These are phyloP conservation scores for Astragalus membranaceus DNA, from an alignment of 306 rosid species.

Conservation along the genomic window DNA sequence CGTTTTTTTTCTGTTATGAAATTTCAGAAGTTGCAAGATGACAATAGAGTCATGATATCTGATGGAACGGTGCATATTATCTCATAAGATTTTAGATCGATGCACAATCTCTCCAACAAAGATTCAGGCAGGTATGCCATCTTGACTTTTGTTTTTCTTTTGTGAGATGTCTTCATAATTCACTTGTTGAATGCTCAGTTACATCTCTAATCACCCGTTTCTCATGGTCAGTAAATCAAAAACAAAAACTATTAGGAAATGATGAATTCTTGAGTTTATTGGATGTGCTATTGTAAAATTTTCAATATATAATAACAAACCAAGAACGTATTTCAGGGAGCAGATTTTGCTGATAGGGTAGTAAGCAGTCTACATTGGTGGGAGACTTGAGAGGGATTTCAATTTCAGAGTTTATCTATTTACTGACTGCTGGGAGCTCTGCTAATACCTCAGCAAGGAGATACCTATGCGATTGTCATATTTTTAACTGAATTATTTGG, in stretches of 20 bases:
- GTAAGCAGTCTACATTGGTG: neutral
- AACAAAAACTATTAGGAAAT: neutral
- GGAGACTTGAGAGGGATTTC: constrained; percentile 3
- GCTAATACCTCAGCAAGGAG: neutral
- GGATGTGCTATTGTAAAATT: neutral
- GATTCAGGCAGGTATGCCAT: constrained; percentile 19
- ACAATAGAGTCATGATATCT: constrained; percentile 73
- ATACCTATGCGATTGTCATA: neutral
- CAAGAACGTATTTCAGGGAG: constrained; percentile 27
- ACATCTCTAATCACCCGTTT: neutral
- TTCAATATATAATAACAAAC: neutral
- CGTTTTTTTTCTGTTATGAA: constrained; percentile 1
- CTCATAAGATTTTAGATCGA: constrained; percentile 27
- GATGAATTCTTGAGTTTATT: neutral
- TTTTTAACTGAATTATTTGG: neutral
- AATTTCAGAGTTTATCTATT: neutral
- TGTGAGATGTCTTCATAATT: neutral
- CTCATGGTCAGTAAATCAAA: neutral
- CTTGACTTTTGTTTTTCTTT: neutral
- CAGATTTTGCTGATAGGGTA: constrained; percentile 16
- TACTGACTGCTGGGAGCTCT: neutral
- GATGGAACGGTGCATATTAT: constrained; percentile 74
- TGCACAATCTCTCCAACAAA: constrained; percentile 10
- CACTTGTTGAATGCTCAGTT: neutral
- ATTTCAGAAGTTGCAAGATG: constrained; percentile 82